A percentile compares a stretch with the other conserved stretches of the same genome.
phyloP scores from a whole-genome alignment of 1,284 basidiomycete species.

The Pyrrhoderma lamaoense region DNA sequence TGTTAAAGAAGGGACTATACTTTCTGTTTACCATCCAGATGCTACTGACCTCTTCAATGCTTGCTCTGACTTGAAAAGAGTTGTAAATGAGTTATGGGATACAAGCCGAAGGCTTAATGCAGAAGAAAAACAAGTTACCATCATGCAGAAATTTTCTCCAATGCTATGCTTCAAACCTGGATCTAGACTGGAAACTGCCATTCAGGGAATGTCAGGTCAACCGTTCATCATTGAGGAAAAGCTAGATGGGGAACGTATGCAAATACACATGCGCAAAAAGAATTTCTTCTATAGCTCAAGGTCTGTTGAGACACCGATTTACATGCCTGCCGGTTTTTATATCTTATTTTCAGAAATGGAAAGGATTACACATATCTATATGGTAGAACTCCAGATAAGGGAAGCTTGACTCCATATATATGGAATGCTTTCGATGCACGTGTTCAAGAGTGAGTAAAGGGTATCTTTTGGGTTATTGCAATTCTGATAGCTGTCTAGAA shows the following conservation, averaged over 20 bases:
- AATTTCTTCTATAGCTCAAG: conserved; percentile 89
- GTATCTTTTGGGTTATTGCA: conserved; percentile 8
- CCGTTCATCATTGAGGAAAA: conserved; percentile 92
- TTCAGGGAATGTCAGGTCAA: conserved; percentile 70
- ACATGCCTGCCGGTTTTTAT: not conserved
- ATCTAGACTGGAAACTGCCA: conserved; percentile 69
- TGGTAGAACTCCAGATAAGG: conserved; percentile 70
- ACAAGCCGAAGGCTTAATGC: conserved; percentile 53
- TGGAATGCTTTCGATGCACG: conserved; percentile 64
- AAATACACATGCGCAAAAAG: conserved; percentile 83
- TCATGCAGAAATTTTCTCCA: conserved; percentile 82
- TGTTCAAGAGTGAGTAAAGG: conserved; percentile 74
- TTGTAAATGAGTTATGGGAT: conserved; percentile 77
- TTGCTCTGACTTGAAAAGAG: conserved; percentile 88
- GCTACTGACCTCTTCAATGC: conserved; percentile 80
- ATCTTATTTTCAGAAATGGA: conserved; percentile 56
- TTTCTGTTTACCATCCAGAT: conserved; percentile 84
- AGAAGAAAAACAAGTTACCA: conserved; percentile 73
- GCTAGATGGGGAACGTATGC: conserved; percentile 91
- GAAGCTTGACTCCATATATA: conserved; percentile 83
- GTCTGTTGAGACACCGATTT: conserved; percentile 33
- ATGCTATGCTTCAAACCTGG: conserved; percentile 89
- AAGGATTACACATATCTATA: conserved; percentile 93
- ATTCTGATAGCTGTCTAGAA: conserved; percentile 53
- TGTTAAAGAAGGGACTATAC: conserved; percentile 83